phyloP scores from a whole-genome alignment of 2,329 filamentous ascomycete genomes.

The Paramyrothecium sp. region DNA sequence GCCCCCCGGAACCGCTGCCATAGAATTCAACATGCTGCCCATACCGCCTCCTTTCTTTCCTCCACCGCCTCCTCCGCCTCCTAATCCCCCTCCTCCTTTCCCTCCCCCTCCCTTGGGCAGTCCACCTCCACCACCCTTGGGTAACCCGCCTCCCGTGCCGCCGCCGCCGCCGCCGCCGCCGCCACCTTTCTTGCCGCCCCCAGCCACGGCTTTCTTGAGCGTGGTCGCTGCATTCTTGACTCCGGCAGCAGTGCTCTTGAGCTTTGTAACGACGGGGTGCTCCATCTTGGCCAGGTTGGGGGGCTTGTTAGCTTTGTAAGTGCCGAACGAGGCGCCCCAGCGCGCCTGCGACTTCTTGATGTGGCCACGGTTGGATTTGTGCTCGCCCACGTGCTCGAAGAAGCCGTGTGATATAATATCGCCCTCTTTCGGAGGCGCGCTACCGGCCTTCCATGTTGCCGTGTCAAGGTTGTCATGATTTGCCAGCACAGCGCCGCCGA shows the following conservation, averaged over 20 bases:
- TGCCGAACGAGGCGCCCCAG: neutral
- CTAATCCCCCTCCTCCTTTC: neutral
- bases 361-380: neutral
- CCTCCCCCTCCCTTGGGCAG: neutral
- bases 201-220: neutral
- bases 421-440: neutral
- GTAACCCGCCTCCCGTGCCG: neutral
- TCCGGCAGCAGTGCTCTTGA: neutral
- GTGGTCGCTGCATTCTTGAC: neutral
- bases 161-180: neutral
- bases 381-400: neutral
- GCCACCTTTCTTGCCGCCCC: neutral
- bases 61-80: too few species aligned
- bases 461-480: neutral
- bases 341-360: neutral
- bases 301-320: neutral
- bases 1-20: neutral
- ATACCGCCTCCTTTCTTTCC: neutral
- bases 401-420: neutral
- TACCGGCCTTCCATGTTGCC: neutral
- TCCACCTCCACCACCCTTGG: too few species aligned
- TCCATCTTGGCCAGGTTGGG: neutral
- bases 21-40: neutral
- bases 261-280: neutral
- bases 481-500: neutral